A percentile compares a stretch with the other conserved stretches of the same genome.
phyloP scores from a whole-genome alignment of 768 basidiomycete genomes.

The Tulasnella sp. region DNA sequence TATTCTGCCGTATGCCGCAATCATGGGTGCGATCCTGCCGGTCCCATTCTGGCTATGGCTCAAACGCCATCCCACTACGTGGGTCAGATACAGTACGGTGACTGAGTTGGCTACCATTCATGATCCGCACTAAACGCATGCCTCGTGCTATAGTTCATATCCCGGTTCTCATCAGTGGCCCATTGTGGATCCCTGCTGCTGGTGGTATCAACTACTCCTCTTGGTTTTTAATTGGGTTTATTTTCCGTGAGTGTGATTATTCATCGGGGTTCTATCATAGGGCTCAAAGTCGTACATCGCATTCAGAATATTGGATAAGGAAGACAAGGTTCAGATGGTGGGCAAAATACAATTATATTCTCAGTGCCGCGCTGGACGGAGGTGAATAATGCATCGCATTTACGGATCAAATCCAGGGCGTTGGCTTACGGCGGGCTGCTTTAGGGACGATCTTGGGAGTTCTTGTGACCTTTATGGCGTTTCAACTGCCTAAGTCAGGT shows the following conservation, averaged over 20 bases:
- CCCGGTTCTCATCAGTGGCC: slow-evolving; percentile 43
- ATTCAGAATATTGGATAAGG: slow-evolving; percentile 42
- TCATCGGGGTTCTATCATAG: not conserved
- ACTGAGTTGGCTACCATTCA: not conserved
- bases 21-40: slow-evolving; percentile 42
- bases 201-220: slow-evolving; percentile 46
- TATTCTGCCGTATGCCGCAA: slow-evolving; percentile 39
- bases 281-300: not conserved
- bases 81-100: not conserved
- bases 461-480: slow-evolving; percentile 43
- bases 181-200: slow-evolving; percentile 42
- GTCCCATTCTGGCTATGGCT: slow-evolving; percentile 42
- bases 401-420: not conserved
- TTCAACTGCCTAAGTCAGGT: slow-evolving; percentile 39
- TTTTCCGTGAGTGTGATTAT: slow-evolving; percentile 40
- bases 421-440: not conserved
- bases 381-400: not conserved
- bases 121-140: not conserved
- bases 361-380: slow-evolving; percentile 43
- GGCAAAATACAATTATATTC: slow-evolving; percentile 50
- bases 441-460: slow-evolving; percentile 39
- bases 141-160: slow-evolving; percentile 32
- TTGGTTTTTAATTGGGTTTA: slow-evolving; percentile 43
- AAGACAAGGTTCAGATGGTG: slow-evolving; percentile 45
- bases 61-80: slow-evolving; percentile 33